phyloP scores from a whole-genome alignment of 768 basidiomycete species.

The Panus rudis region DNA sequence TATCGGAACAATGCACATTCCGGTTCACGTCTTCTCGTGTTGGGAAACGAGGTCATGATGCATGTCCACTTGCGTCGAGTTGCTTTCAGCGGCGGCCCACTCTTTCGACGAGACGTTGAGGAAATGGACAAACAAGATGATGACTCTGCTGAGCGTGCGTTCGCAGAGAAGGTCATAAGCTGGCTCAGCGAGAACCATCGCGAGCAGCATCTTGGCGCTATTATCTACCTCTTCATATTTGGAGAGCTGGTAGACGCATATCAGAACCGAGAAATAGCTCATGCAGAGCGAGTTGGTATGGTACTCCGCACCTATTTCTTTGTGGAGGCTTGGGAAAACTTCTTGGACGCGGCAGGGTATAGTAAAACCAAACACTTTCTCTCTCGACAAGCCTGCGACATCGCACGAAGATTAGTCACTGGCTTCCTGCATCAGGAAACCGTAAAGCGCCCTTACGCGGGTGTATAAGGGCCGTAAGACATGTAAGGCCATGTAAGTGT shows the following conservation, averaged over 20 bases:
- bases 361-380: slow-evolving; percentile 20
- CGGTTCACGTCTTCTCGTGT: slow-evolving; percentile 21
- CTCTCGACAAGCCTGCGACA: slow-evolving; percentile 29
- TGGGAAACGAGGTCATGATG: slow-evolving; percentile 16
- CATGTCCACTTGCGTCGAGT: slow-evolving; percentile 18
- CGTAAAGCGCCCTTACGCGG: too few species aligned
- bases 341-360: slow-evolving; percentile 16
- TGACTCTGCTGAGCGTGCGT: slow-evolving; percentile 32
- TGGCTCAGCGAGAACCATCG: slow-evolving; percentile 20
- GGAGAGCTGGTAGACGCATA: slow-evolving; percentile 24
- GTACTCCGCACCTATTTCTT: slow-evolving; percentile 19
- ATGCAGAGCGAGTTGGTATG: slow-evolving; percentile 18
- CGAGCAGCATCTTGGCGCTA: slow-evolving; percentile 18
- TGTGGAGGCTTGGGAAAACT: slow-evolving; percentile 18
- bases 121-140: slow-evolving; percentile 40
- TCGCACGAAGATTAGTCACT: slow-evolving; percentile 22
- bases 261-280: slow-evolving; percentile 21
- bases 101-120: slow-evolving; percentile 29
- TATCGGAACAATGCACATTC: slow-evolving; percentile 28
- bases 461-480: too few species aligned
- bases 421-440: too few species aligned
- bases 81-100: slow-evolving; percentile 14
- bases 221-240: slow-evolving; percentile 33
- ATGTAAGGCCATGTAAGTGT: too few species aligned
- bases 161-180: slow-evolving; percentile 27